These are phyloP conservation scores for Kodamaea suecica DNA, from an alignment of 1,139 yeast genomes.

Conservation along the genomic window DNA sequence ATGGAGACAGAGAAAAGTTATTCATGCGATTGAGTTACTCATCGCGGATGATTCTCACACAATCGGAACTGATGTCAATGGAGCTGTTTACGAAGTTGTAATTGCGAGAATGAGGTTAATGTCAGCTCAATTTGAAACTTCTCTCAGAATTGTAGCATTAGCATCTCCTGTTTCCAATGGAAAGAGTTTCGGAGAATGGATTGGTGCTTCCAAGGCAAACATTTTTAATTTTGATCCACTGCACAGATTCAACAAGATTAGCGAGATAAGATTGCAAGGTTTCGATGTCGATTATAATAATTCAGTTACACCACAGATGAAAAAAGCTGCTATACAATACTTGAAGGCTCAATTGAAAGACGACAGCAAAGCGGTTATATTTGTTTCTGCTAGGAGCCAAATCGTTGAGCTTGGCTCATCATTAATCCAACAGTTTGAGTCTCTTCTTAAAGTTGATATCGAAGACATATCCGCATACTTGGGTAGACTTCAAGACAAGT, in stretches of 20 bases:
- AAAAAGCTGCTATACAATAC: conserved; percentile 19
- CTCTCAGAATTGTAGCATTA: conserved; percentile 61
- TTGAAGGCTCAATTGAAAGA: not conserved
- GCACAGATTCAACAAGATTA: conserved; percentile 54
- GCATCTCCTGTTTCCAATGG: conserved; percentile 71
- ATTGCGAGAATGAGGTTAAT: conserved; percentile 72
- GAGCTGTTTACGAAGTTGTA: conserved; percentile 64
- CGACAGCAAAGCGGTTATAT: not conserved
- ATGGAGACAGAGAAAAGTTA: conserved; percentile 75
- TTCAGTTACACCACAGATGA: conserved; percentile 49
- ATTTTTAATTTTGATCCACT: conserved; percentile 69
- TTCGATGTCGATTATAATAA: conserved; percentile 36
- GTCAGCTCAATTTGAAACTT: conserved; percentile 55
- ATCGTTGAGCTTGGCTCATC: conserved; percentile 5
- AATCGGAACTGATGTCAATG: conserved; percentile 54
- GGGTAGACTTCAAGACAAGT: conserved; percentile 44
- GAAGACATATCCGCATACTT: conserved; percentile 44
- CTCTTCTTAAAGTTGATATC: conserved; percentile 17
- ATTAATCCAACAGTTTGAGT: conserved; percentile 8
- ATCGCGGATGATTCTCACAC: conserved; percentile 77
- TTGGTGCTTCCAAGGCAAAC: conserved; percentile 60
- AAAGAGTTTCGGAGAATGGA: conserved; percentile 81
- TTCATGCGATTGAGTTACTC: conserved; percentile 64
- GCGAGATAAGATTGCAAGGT: conserved; percentile 56
- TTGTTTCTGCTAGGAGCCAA: conserved; percentile 5